These are phyloP conservation scores for Leptographium lundbergii DNA, from an alignment of 2,329 filamentous ascomycete species.

Conservation along the genomic window DNA sequence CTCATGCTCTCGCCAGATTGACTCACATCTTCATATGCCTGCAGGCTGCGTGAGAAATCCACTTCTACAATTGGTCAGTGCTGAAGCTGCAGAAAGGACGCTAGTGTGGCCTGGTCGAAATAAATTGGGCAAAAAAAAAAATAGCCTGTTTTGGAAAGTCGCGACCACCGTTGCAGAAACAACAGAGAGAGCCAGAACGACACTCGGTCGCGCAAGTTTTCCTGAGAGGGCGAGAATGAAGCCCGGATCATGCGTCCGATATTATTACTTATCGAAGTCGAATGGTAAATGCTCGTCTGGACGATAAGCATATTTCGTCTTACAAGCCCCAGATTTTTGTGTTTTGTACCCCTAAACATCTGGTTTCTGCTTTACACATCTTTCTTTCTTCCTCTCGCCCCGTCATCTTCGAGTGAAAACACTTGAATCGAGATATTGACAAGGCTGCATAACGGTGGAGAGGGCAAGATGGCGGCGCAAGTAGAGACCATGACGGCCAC, in stretches of 20 bases:
- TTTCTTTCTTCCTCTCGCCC: neutral
- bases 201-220: neutral
- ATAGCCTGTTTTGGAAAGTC: no score
- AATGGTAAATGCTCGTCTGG: neutral
- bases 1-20: neutral
- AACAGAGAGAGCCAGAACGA: neutral
- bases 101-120: neutral
- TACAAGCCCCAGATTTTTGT: neutral
- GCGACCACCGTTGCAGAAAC: neutral
- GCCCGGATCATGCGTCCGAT: neutral
- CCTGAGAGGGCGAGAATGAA: neutral
- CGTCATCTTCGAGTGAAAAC: neutral
- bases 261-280: neutral
- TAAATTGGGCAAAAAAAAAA: no score
- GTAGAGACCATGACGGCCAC: slow-evolving; percentile 4
- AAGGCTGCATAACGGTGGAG: neutral
- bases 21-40: neutral
- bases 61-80: neutral
- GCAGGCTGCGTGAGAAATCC: neutral
- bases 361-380: neutral
- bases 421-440: neutral
- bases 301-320: neutral
- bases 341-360: neutral
- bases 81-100: neutral
- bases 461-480: slow-evolving; percentile 12